A percentile compares a stretch with the other conserved stretches of the same genome.
Evolutionary conservation across 169 alveolate species (phyloP).

Genomic region (Plasmodium relictum): DNA sequence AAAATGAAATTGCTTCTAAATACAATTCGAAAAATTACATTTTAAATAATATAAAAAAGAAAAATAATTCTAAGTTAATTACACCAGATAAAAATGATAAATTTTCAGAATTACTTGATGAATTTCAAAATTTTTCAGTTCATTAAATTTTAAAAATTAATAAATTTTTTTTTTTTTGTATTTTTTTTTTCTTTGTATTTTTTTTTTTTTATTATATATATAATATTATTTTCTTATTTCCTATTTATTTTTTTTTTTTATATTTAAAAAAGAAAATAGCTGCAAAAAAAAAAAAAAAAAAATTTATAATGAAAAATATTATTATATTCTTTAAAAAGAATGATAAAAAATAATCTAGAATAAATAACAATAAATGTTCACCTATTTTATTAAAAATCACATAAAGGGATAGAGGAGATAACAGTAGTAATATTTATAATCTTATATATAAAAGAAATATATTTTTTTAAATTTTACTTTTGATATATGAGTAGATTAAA

Average conservation of each 20-base stretch:
- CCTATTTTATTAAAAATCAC: too few species aligned
- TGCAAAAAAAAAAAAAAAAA: not conserved
- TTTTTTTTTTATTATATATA: not conserved
- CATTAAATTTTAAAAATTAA: not conserved
- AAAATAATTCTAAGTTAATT: slow-evolving; percentile 6
- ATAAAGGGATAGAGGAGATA: too few species aligned
- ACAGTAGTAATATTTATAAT: too few species aligned
- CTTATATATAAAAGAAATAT: too few species aligned
- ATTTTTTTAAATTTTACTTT: not conserved
- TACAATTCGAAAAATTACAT: not conserved
- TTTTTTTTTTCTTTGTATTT: not conserved
- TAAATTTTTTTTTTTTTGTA: not conserved
- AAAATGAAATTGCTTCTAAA: not conserved
- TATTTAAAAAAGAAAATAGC: not conserved
- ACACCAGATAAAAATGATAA: slow-evolving; percentile 74
- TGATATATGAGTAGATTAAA: not conserved
- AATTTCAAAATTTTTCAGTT: slow-evolving; percentile 52
- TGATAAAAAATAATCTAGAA: too few species aligned
- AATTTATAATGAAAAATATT: not conserved
- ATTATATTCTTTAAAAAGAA: too few species aligned
- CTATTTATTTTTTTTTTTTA: not conserved
- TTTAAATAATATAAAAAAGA: not conserved
- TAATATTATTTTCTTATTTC: not conserved
- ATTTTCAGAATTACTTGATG: slow-evolving; percentile 71
- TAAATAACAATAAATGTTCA: too few species aligned